Evolutionary conservation across 163 green algal species (phyloP).

Genomic region (Chlamydomonas reinhardtii): DNA sequence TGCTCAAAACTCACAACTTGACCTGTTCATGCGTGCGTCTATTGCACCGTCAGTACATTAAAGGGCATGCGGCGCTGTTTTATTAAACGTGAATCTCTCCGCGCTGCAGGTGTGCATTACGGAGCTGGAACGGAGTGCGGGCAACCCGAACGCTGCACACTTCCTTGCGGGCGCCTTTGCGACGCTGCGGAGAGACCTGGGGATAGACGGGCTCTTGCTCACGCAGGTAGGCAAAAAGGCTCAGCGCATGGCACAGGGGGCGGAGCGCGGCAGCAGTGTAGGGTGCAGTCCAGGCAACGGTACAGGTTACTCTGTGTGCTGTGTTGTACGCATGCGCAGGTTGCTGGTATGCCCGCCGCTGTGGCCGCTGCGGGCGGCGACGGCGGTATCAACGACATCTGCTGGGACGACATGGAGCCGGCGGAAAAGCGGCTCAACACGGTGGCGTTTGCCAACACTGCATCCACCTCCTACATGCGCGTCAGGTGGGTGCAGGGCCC

Average conservation of each 20-base stretch:
- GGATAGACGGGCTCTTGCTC: conserved; percentile 57
- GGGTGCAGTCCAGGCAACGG: no score
- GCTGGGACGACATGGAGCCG: conserved; percentile 65
- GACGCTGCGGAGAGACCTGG: conserved; percentile 65
- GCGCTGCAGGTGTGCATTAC: conserved; percentile 41
- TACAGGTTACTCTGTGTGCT: no score
- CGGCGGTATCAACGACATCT: conserved; percentile 60
- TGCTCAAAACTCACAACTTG: no score
- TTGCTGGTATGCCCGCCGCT: not conserved
- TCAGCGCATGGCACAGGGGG: no score
- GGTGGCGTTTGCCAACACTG: conserved; percentile 44
- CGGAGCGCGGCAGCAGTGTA: no score
- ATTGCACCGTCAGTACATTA: no score
- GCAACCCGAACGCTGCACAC: conserved; percentile 40
- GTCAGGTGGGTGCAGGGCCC: not conserved
- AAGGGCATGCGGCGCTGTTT: no score
- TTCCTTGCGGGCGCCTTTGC: conserved; percentile 76
- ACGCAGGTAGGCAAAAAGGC: conserved; percentile 1
- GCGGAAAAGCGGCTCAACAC: conserved; percentile 53
- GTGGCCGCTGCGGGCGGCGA: conserved; percentile 4
- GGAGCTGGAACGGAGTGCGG: not conserved
- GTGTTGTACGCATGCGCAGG: not conserved
- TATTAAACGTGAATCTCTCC: no score
- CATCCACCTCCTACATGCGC: conserved; percentile 20
- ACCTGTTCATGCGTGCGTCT: no score